Evolutionary conservation across 2,329 filamentous ascomycete genomes (phyloP).

Genomic region (Metarhizium humberi): DNA sequence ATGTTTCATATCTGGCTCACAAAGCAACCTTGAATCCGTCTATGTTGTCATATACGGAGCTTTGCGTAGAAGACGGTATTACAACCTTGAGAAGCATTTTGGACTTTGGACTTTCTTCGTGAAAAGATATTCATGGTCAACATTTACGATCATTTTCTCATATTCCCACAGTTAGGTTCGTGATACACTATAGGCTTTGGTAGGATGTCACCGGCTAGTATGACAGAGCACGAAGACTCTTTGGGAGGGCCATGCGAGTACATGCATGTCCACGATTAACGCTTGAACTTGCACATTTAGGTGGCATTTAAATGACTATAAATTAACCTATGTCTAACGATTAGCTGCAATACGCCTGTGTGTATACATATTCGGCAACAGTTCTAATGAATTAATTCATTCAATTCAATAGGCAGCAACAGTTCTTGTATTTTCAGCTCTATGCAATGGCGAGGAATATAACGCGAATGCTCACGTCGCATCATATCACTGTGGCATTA

Average conservation of each 20-base stretch:
- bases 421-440: neutral
- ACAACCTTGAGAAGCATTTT: constrained; percentile 12
- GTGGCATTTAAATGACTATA: constrained; percentile 4
- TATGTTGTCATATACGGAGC: neutral
- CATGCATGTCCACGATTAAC: too few species aligned
- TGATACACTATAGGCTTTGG: neutral
- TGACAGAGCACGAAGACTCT: neutral
- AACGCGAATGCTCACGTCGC: neutral
- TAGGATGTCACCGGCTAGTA: neutral
- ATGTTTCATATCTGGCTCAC: constrained; percentile 2
- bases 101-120: constrained; percentile 11
- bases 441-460: neutral
- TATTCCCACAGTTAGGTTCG: neutral
- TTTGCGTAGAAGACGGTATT: neutral
- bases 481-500: neutral
- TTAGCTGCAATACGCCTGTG: neutral
- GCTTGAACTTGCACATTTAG: neutral
- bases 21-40: neutral
- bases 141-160: neutral
- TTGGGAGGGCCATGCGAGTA: too few species aligned
- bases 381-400: neutral
- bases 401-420: neutral
- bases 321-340: neutral
- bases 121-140: constrained; percentile 8
- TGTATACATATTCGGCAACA: neutral